Evolutionary conservation across 2,329 filamentous ascomycete species (phyloP), one percentile per base, ranked within the genome.

Genomic region (Alternaria rosae): DNA sequence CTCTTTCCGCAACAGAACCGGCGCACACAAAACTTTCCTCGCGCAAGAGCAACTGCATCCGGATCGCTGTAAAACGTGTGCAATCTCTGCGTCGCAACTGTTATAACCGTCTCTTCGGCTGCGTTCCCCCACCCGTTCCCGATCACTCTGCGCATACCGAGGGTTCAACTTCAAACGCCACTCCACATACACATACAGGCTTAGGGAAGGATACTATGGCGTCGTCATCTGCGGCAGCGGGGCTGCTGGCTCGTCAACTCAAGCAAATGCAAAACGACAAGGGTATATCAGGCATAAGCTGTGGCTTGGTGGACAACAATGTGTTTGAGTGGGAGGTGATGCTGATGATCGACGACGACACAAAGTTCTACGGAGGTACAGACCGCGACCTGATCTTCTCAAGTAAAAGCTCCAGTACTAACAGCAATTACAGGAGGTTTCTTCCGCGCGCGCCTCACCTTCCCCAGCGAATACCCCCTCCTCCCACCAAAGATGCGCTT

Each of bases 241-340:
- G 89, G 64, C 88, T 98, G 67, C 88, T 99, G 48, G 84, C 87
- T 71, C 89, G 92, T 59, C 94, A 98, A 82, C 88, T 98, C 68
- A 97, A 97, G 83, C 90, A 96, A 78, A 98, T 99, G 88, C 92
- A 97, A 81, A 89, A 87, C 23, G 90, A 92, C 78, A 94, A 93
- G 77, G 93, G 97, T 80, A 91, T 98, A 48, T 93, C 93, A 0
- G 95, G 94, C 55, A 97, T 98, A 76, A 97, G 93, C 65, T 97
- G 93, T 73, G 95, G 95, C 0, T 84, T 99, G 44, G 89, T 94
- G 54, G 89, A 90, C 73, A 92, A 91, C 79, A 91, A 97, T 78
- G 89, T 98, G 10, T 97, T 97, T 70, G 92, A 97, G 83, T 99
- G 95, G 95, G 94, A 98, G 80, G 93, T 98, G 20, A 97, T 97